Percentiles rank a stretch among this genome's conserved stretches.
phyloP scores from a whole-genome alignment of 1,139 yeast genomes.

The Yamadazyma atmosphaerica region DNA sequence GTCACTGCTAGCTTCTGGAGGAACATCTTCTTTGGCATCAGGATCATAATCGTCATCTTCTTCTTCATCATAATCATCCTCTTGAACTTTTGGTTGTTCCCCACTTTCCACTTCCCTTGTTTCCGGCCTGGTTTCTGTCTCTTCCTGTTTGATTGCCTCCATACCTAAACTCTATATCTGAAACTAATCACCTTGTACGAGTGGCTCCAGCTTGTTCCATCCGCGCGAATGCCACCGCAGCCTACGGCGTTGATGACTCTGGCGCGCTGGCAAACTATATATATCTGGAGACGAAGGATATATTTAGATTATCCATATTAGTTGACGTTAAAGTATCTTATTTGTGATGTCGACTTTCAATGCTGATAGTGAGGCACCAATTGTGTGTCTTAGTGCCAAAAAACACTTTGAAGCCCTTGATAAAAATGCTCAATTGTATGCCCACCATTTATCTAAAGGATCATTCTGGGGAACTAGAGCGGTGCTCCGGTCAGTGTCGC shows the following conservation, averaged over 20 bases:
- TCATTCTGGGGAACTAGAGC: constrained; percentile 82
- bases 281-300: too few species aligned
- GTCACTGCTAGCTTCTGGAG: constrained; percentile 23
- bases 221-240: too few species aligned
- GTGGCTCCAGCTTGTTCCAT: too few species aligned
- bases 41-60: constrained; percentile 70
- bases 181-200: too few species aligned
- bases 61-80: constrained; percentile 51
- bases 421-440: constrained; percentile 53
- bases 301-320: too few species aligned
- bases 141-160: background rate
- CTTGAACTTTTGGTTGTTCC: constrained; percentile 10
- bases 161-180: too few species aligned
- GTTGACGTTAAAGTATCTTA: background rate
- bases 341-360: constrained; percentile 19
- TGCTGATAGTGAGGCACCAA: constrained; percentile 49
- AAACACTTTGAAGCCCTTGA: constrained; percentile 45
- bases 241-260: too few species aligned
- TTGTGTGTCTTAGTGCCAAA: constrained; percentile 42
- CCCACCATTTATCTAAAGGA: constrained; percentile 81
- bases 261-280: background rate
- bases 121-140: too few species aligned
- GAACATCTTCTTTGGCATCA: constrained; percentile 24
- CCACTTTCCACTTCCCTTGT: too few species aligned
- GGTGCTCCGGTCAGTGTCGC: constrained; percentile 79